These are phyloP conservation scores for Solanum chiquidenum DNA, from an alignment of 257 asterid species.

Conservation along the genomic window DNA sequence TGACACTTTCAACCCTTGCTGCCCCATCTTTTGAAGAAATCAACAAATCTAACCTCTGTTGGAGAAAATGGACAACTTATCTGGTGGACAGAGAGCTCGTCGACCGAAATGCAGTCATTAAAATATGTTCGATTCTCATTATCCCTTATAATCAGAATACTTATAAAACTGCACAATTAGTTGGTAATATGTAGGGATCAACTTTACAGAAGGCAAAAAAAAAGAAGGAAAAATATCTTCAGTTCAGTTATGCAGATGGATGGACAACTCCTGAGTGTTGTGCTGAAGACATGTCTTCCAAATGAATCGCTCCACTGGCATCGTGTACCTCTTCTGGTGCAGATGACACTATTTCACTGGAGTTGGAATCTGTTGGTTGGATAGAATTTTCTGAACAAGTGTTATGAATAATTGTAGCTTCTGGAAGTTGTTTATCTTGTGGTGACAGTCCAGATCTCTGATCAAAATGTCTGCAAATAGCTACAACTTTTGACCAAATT, in stretches of 20 bases:
- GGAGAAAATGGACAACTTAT: too few species aligned
- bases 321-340: not conserved
- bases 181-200: not conserved
- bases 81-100: too few species aligned
- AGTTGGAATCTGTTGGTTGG: not conserved
- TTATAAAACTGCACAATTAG: not conserved
- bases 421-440: not conserved
- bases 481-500: slow-evolving; percentile 12
- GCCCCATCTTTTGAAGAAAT: too few species aligned
- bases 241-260: not conserved
- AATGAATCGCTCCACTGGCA: not conserved
- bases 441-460: slow-evolving; percentile 2
- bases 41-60: too few species aligned
- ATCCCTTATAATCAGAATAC: not conserved
- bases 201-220: not conserved
- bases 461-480: slow-evolving; percentile 21
- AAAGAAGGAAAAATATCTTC: not conserved
- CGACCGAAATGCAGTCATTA: not conserved
- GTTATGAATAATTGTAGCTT: not conserved
- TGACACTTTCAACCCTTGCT: too few species aligned
- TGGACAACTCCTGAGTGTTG: not conserved
- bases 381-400: not conserved
- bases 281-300: not conserved
- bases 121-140: not conserved
- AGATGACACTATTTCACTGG: not conserved